These are phyloP conservation scores for Sarcodon aspratus DNA, from an alignment of 768 basidiomycete genomes.

Conservation along the genomic window DNA sequence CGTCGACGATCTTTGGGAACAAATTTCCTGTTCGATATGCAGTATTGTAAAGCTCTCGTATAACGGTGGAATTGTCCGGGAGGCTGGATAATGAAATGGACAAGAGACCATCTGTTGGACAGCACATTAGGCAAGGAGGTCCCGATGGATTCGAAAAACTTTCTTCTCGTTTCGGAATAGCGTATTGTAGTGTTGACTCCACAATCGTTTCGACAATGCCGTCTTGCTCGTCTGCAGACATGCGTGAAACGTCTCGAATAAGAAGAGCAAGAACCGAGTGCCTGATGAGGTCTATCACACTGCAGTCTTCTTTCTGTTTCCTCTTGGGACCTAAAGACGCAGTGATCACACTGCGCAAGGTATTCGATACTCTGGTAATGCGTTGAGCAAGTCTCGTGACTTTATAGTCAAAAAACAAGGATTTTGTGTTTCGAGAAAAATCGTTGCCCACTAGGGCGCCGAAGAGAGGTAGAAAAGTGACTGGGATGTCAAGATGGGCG, in stretches of 20 bases:
- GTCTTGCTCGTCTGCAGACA: conserved; percentile 56
- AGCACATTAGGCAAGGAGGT: neutral
- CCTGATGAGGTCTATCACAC: conserved; percentile 69
- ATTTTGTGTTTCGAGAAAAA: conserved; percentile 42
- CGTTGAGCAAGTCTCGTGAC: conserved; percentile 44
- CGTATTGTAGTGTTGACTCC: conserved; percentile 67
- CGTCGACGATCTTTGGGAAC: conserved; percentile 45
- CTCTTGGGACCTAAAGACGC: conserved; percentile 20
- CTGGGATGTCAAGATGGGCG: conserved; percentile 51
- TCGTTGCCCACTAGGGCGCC: conserved; percentile 78
- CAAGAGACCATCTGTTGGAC: no score
- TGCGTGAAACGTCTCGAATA: conserved; percentile 29
- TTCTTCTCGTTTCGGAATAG: conserved; percentile 49
- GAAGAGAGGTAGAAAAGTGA: conserved; percentile 63
- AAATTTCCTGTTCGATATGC: conserved; percentile 55
- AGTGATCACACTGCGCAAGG: conserved; percentile 38
- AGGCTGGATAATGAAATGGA: no score
- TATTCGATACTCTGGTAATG: conserved; percentile 51
- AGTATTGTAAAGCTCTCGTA: conserved; percentile 42
- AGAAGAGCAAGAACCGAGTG: conserved; percentile 51
- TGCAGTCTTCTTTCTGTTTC: conserved; percentile 39
- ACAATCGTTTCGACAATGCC: conserved; percentile 57
- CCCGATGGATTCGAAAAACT: conserved; percentile 11
- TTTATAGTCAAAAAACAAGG: conserved; percentile 55
- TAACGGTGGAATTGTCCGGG: neutral